phyloP scores from a whole-genome alignment of 2,329 filamentous ascomycete species.

The Periconia sp. region DNA sequence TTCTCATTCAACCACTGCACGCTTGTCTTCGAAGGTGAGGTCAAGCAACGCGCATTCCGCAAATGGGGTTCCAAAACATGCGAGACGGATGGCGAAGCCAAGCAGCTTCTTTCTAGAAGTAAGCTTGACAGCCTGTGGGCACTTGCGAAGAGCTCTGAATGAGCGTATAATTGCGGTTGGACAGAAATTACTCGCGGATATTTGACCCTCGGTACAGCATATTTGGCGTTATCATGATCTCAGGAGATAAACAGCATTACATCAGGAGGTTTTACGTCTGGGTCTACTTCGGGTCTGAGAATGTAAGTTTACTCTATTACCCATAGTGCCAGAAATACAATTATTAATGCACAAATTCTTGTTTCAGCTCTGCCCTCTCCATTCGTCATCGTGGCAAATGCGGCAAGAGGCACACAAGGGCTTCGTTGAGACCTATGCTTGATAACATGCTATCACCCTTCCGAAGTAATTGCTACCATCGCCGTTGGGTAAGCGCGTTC shows the following conservation, averaged over 20 bases:
- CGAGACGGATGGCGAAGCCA: constrained; percentile 88
- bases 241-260: too few relatives aligned
- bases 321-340: constrained; percentile 5
- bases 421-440: background rate
- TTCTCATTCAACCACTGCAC: constrained; percentile 81
- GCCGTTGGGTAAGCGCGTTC: too few relatives aligned
- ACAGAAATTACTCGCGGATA: background rate
- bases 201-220: too few relatives aligned
- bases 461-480: too few relatives aligned
- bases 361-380: constrained; percentile 1
- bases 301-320: constrained; percentile 11
- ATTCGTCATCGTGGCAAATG: too few relatives aligned
- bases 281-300: constrained; percentile 1
- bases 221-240: too few relatives aligned
- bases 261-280: too few relatives aligned
- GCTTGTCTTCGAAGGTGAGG: constrained; percentile 89
- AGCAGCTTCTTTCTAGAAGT: constrained; percentile 75
- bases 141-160: constrained; percentile 70
- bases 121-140: constrained; percentile 98
- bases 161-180: background rate
- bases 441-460: background rate
- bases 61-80: constrained; percentile 89
- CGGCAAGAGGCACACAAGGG: too few relatives aligned
- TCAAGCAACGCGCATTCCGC: constrained; percentile 78
- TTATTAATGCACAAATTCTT: constrained; percentile 6